Evolutionary conservation across 2,329 filamentous ascomycete genomes (phyloP).

Genomic region (Macrophomina tecta): DNA sequence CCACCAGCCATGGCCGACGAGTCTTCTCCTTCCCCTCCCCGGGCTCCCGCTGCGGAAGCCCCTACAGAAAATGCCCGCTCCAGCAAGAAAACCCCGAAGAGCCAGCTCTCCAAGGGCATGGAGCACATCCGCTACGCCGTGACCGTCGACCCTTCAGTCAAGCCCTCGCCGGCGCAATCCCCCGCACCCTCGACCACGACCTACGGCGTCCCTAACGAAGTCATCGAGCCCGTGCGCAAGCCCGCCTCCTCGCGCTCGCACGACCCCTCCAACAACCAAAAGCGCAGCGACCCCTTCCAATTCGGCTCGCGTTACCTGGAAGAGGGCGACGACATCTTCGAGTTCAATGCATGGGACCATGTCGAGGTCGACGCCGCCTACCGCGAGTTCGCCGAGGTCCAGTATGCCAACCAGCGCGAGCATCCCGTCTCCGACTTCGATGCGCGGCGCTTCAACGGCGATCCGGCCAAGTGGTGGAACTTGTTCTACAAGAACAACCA

Average conservation of each 20-base stretch:
- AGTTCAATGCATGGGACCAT: conserved; percentile 99
- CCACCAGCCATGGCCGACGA: conserved; percentile 9
- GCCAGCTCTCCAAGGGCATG: conserved; percentile 59
- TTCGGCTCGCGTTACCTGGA: conserved; percentile 89
- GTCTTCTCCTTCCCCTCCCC: not conserved
- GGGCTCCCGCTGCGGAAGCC: not conserved
- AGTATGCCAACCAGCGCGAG: conserved; percentile 83
- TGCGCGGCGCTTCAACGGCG: conserved; percentile 84
- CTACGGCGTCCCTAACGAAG: conserved; percentile 56
- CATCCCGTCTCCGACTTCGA: conserved; percentile 93
- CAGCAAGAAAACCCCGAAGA: conserved; percentile 36
- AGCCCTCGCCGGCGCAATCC: conserved; percentile 26
- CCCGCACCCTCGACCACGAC: conserved; percentile 33
- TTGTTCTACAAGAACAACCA: conserved; percentile 98
- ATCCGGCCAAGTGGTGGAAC: conserved; percentile 98
- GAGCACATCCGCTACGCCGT: conserved; percentile 59
- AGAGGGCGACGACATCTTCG: conserved; percentile 86
- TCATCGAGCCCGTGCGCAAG: conserved; percentile 50
- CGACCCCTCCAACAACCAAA: conserved; percentile 76
- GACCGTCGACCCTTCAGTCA: conserved; percentile 45
- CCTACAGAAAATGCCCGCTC: not conserved
- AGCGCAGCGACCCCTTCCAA: conserved; percentile 90
- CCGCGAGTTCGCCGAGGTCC: conserved; percentile 81
- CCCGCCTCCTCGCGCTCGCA: conserved; percentile 66
- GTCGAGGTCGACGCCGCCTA: conserved; percentile 91